Percentiles rank a stretch among this genome's conserved stretches.
Evolutionary conservation across 257 asterid species (phyloP).

Genomic region (Solanum peruvianum): DNA sequence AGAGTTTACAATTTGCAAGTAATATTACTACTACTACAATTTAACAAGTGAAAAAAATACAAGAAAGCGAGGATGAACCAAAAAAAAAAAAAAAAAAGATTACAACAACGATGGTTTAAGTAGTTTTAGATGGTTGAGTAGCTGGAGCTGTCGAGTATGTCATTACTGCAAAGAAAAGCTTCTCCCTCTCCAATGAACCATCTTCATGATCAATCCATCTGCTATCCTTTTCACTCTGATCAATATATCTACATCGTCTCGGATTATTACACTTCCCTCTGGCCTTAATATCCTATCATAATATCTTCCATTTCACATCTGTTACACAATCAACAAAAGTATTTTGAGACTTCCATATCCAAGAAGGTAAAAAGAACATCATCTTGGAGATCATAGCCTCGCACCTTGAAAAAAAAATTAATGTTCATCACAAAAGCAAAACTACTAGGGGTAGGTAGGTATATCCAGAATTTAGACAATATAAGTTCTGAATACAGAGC

Average conservation of each 20-base stretch:
- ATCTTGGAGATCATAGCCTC: slow-evolving; percentile 25
- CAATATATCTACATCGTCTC: slow-evolving; percentile 61
- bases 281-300: slow-evolving; percentile 69
- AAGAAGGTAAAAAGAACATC: neutral
- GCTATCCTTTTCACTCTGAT: slow-evolving; percentile 61
- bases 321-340: neutral
- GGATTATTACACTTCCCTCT: slow-evolving; percentile 66
- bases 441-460: neutral
- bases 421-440: neutral
- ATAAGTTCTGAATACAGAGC: neutral
- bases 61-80: neutral
- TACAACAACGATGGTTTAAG: neutral
- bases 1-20: neutral
- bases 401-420: slow-evolving; percentile 30
- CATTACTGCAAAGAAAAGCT: slow-evolving; percentile 70
- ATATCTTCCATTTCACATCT: slow-evolving; percentile 78
- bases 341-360: neutral
- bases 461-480: neutral
- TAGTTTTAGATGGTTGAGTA: neutral
- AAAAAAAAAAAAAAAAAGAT: too few species aligned
- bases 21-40: neutral
- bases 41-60: neutral
- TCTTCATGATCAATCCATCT: slow-evolving; percentile 73
- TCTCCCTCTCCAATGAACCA: slow-evolving; percentile 68
- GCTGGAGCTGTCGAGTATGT: slow-evolving; percentile 66